A percentile compares a stretch with the other conserved stretches of the same genome.
Evolutionary conservation across 306 rosid species (phyloP).

Genomic region (Carpinus fangiana): DNA sequence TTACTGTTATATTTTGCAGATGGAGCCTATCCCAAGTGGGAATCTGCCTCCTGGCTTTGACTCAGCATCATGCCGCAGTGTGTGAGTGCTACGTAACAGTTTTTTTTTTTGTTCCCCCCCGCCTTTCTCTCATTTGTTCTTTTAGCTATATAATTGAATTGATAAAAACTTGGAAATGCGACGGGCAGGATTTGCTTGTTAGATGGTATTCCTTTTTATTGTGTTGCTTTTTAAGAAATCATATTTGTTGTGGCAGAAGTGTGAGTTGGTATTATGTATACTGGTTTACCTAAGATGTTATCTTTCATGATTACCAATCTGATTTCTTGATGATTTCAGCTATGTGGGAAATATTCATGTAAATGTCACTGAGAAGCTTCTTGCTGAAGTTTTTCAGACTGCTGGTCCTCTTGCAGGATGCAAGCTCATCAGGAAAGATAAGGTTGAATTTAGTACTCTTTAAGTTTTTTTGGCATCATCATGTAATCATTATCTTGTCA

Average conservation of each 20-base stretch:
- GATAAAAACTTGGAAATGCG: background rate
- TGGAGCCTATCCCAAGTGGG: conserved; percentile 67
- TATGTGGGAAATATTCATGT: conserved; percentile 69
- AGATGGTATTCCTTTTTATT: conserved; percentile 5
- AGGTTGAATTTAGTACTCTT: conserved; percentile 44
- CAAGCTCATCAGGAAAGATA: conserved; percentile 60
- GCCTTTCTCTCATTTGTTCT: background rate
- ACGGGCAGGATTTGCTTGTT: conserved; percentile 6
- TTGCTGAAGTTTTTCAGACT: conserved; percentile 63
- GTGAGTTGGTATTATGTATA: conserved; percentile 8
- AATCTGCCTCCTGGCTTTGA: conserved; percentile 71
- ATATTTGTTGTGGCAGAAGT: conserved; percentile 20
- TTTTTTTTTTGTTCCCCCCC: background rate
- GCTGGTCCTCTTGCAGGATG: conserved; percentile 68
- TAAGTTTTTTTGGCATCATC: conserved; percentile 4
- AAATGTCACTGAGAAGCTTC: conserved; percentile 61
- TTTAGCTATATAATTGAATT: background rate
- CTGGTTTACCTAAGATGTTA: conserved; percentile 2
- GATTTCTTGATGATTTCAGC: conserved; percentile 41
- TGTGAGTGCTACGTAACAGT: conserved; percentile 41
- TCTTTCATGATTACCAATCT: conserved; percentile 22
- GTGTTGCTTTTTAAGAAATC: conserved; percentile 13
- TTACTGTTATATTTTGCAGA: conserved; percentile 38
- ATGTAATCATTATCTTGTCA: background rate
- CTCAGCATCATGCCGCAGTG: conserved; percentile 53